phyloP scores from a whole-genome alignment of 2,329 filamentous ascomycete species.

The Diaporthe velutina region DNA sequence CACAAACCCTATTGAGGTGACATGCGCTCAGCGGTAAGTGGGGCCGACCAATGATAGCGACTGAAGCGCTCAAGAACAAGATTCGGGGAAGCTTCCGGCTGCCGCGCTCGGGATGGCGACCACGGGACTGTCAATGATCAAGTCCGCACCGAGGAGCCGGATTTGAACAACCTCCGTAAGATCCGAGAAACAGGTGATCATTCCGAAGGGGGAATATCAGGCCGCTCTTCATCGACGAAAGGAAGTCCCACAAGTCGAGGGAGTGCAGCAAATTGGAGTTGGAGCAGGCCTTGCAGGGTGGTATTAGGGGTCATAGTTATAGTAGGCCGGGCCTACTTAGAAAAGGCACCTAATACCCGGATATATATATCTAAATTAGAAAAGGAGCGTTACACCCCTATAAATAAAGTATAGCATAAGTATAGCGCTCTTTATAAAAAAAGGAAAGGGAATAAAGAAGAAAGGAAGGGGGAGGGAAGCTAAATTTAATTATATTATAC shows the following conservation, averaged over 20 bases:
- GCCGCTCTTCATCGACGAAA: background rate
- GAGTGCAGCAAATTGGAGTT: background rate
- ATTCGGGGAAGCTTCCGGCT: background rate
- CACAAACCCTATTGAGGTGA: background rate
- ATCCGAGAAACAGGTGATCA: background rate
- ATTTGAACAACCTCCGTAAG: background rate
- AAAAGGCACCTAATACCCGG: too few relatives aligned
- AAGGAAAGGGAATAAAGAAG: too few relatives aligned
- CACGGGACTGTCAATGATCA: background rate
- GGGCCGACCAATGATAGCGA: background rate
- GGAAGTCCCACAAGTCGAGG: background rate
- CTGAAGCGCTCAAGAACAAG: background rate
- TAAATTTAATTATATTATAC: too few relatives aligned
- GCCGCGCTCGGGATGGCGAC: background rate
- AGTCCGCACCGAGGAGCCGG: background rate
- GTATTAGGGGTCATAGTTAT: too few relatives aligned
- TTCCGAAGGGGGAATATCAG: background rate
- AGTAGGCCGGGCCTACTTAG: too few relatives aligned
- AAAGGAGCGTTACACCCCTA: too few relatives aligned
- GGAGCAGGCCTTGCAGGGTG: background rate
- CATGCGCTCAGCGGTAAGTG: background rate
- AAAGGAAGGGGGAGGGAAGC: too few relatives aligned
- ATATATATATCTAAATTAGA: too few relatives aligned
- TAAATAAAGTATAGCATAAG: too few relatives aligned
- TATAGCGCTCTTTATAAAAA: too few relatives aligned